Evolutionary conservation across 2,329 filamentous ascomycete species (phyloP), one percentile per base, ranked within the genome.

Genomic region (Alternaria panax): DNA sequence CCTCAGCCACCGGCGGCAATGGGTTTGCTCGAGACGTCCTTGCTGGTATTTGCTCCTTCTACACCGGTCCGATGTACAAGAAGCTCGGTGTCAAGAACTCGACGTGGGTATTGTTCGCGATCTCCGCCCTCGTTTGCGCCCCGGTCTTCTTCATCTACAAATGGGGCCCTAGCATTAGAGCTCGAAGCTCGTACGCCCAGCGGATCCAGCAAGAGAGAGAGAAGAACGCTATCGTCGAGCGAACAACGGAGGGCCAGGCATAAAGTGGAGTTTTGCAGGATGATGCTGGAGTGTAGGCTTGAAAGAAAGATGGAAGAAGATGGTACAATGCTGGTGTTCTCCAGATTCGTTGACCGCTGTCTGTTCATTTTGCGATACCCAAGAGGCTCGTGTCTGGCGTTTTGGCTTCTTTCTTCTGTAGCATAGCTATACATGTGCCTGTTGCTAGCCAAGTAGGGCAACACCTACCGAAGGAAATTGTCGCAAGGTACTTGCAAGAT

Each of bases 1-100:
- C 90, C 1, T 92, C 89, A 0, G 90, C 90, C 0, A 92, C 90
- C 0, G 90, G 90, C 41, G 90, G 90, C 14, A 92, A 93, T 62
- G 90, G 90, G 1, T 92, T 90, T 81, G 83, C 88, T 2, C 84
- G 90, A 64, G 90, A 93, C 71, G 88, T 92, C 73, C 80, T 92
- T 0, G 90, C 90, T 3, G 90, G 90, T 73, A 82, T 92, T 5
- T 85, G 90, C 8, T 90, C 90, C 0, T 83, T 92, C 52, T 76
- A 75, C 54, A 72, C 71, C 3, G 67, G 68, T 0, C 63, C 88
- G 5, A 71, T 76, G 69, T 76, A 74, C 62, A 64, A 72, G 50
- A 70, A 60, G 9, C 67, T 76, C 12, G 66, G 69, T 8, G 63
- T 66, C 3, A 53, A 64, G 51, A 72, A 72, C 18, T 60, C 68